Evolutionary conservation across 176 grass and related monocot genomes (phyloP), one percentile per base, ranked within the genome.

Genomic region (Ananas comosus): DNA sequence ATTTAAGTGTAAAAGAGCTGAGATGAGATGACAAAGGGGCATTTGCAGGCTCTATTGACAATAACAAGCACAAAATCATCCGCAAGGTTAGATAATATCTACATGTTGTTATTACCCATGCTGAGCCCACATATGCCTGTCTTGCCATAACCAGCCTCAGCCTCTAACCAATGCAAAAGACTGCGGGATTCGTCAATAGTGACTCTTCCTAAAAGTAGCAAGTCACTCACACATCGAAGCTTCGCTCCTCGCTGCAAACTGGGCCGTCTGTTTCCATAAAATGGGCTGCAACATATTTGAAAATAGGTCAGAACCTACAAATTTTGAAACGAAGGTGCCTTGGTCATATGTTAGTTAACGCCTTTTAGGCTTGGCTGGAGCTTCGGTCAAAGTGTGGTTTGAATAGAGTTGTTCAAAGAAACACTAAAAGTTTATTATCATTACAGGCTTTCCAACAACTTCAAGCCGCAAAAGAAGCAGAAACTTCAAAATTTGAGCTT

Each of bases 161-260:
- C 64, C 68, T 97, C 86, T 64, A 97, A 75, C 94, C 94, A 97
- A 69, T 92, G 88, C 80, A 97, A 78, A 28, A 92, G 89, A 70
- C 89, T 90, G 71, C 84, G 89, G 49, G 94, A 81, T 85, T 97
- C 94, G 68, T 97, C 94, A 74, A 97, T 97, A 56, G 94, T 97
- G 50, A 86, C 75, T 84, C 91, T 97, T 53, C 93, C 94, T 85
- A 97, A 82, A 50, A 92, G 89, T 76, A 97, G 75, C 77, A 97
- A 83, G 51, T 97, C 89, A 48, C 86, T 92, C 17, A 97, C 89
- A 75, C 93, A 97, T 42, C 85, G 86, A 53, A 92, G 89, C 64
- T 87, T 97, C 66, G 93, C 70, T 54, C 89, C 89, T 63, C 56
- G 81, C 78, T 97, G 93, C 86, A 92, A 68, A 70, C 77, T 90